Evolutionary conservation across 129 eudicot species (phyloP).

Genomic region (Pulicaria dysenterica): DNA sequence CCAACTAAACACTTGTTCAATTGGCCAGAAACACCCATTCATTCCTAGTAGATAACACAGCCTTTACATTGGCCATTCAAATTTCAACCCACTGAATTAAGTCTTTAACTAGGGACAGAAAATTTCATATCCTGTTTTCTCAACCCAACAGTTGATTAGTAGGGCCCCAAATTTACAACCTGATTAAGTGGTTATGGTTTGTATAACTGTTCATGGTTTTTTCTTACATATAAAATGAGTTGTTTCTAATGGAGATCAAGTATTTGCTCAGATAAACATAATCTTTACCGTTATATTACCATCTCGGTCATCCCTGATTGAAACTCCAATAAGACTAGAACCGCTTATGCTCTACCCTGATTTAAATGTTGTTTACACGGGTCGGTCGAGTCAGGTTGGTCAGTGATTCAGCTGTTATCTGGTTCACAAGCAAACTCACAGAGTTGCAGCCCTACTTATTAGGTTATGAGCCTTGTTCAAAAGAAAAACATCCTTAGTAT

Average conservation of each 20-base stretch:
- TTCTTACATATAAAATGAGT: no score
- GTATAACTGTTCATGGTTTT: no score
- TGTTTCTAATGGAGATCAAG: no score
- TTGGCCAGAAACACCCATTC: slow-evolving; percentile 34
- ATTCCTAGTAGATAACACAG: slow-evolving; percentile 30
- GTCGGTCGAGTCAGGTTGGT: not conserved
- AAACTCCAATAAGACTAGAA: no score
- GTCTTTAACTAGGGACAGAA: not conserved
- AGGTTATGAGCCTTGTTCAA: not conserved
- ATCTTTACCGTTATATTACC: no score
- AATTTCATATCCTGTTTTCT: not conserved
- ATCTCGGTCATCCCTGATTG: no score
- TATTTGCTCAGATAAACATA: no score
- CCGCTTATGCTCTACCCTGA: not conserved
- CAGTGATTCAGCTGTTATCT: not conserved
- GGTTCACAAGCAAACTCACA: not conserved
- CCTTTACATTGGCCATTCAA: not conserved
- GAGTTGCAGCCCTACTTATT: not conserved
- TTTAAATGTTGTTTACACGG: not conserved
- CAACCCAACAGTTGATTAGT: not conserved
- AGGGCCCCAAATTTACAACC: not conserved
- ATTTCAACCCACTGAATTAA: slow-evolving; percentile 3
- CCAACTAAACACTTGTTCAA: slow-evolving; percentile 26
- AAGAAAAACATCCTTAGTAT: not conserved
- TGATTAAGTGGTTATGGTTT: not conserved